A percentile compares a stretch with the other conserved stretches of the same genome.
phyloP scores from a whole-genome alignment of 139 green algal genomes.

The Yamagishiella unicocca region DNA sequence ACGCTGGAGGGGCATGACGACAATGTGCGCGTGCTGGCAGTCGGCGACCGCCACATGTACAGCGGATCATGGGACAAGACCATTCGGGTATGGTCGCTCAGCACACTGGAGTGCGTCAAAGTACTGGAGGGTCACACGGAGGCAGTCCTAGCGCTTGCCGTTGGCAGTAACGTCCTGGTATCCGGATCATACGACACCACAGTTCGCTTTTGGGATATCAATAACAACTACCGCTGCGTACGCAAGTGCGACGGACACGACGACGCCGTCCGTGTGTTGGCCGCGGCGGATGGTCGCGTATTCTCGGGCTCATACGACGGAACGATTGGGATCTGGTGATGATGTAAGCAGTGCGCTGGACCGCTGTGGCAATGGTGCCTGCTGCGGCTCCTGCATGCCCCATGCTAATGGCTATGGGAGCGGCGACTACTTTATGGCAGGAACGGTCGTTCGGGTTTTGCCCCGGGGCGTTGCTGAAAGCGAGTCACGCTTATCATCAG shows the following conservation, averaged over 20 bases:
- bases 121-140: conserved; percentile 93
- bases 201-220: conserved; percentile 92
- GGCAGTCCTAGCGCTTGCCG: conserved; percentile 92
- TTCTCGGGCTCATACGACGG: conserved; percentile 94
- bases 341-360: neutral
- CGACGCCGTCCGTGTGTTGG: conserved; percentile 93
- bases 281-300: conserved; percentile 77
- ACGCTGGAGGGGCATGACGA: conserved; percentile 92
- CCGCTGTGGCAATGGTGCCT: too few relatives aligned
- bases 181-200: conserved; percentile 90
- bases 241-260: conserved; percentile 91
- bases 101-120: conserved; percentile 80
- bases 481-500: too few relatives aligned
- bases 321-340: conserved; percentile 92
- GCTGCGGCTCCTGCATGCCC: too few relatives aligned
- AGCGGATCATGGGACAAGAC: conserved; percentile 95
- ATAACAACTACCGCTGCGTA: conserved; percentile 81
- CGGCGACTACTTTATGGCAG: too few relatives aligned
- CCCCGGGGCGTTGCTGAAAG: too few relatives aligned
- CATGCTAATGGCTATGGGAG: too few relatives aligned
- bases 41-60: conserved; percentile 84
- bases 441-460: too few relatives aligned
- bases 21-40: conserved; percentile 93
- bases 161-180: conserved; percentile 74
- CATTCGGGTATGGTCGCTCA: conserved; percentile 89